Base-by-base conservation (phyloP, 139 green algal species). In the Tetraselmis striata region DNA sequence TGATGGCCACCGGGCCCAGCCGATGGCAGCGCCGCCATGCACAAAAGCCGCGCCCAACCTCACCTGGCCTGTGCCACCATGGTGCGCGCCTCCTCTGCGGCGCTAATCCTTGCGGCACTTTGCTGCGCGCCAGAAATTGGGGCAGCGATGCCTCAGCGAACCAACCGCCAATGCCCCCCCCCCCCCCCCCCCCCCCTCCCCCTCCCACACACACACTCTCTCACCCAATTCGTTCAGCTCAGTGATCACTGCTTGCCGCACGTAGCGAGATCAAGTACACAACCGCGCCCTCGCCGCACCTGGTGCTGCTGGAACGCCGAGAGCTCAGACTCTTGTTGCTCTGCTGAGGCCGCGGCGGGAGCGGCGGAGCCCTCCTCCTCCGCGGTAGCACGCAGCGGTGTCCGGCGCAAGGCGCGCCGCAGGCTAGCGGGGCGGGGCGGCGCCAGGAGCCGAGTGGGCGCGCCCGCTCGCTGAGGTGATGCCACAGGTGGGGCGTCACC, bases 1-100 rank as follows among this genome's bases (percentile, higher is more conserved):
- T 2, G 32, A 25, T 1, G 1, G 31, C 25, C 30, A 2, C n/a
- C n/a, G n/a, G n/a, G n/a, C n/a, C n/a, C n/a, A n/a, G n/a, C n/a
- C n/a, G n/a, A n/a, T n/a, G n/a, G n/a, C n/a, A n/a, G n/a, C n/a
- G n/a, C n/a, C n/a, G n/a, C n/a, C n/a, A n/a, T n/a, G n/a, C n/a
- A n/a, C n/a, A n/a, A n/a, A n/a, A n/a, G n/a, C n/a, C n/a, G n/a
- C n/a, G n/a, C n/a, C n/a, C n/a, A n/a, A n/a, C n/a, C 87, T 89
- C 59, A 94, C 91, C 80, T 90, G 74, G 80, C 88, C 23, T 88
- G 32, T 0, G 84, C 81, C 76, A 95, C 82, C 2, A 97, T 86
- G 28, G 90, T 95, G 23, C 92, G 85, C 24, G 90, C 91, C 79
- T 95, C 86, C 76, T 95, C 89, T 24, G 93, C 88, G 27, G 88